These are phyloP conservation scores for Pseudocercospora vitis DNA, from an alignment of 2,329 filamentous ascomycete species.

Conservation along the genomic window DNA sequence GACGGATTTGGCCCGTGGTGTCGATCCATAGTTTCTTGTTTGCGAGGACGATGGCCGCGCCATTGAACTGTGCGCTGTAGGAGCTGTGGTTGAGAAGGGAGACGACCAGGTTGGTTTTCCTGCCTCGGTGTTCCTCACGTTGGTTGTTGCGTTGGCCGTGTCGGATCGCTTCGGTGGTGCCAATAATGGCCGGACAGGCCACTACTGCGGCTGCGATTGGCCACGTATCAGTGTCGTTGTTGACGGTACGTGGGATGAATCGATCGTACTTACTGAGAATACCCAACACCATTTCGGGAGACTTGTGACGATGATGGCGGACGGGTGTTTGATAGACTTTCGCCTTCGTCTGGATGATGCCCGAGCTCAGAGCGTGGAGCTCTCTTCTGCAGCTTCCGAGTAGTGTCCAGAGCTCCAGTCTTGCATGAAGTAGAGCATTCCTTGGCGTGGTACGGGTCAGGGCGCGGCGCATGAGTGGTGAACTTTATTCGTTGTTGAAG, in stretches of 20 bases:
- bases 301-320: too few species aligned
- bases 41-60: constrained; percentile 33
- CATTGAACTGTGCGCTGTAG: constrained; percentile 33
- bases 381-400: not conserved
- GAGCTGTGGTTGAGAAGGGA: constrained; percentile 29
- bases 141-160: constrained; percentile 36
- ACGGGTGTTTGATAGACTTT: too few species aligned
- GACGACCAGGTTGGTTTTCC: constrained; percentile 36
- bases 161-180: constrained; percentile 39
- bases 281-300: constrained; percentile 11
- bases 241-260: not conserved
- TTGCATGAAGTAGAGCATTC: not conserved
- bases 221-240: not conserved
- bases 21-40: constrained; percentile 47
- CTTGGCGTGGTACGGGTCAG: constrained; percentile 2
- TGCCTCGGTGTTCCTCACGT: constrained; percentile 37
- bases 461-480: not conserved
- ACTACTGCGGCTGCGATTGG: constrained; percentile 30
- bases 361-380: not conserved
- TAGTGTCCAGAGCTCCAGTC: not conserved
- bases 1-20: constrained; percentile 18
- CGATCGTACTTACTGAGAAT: constrained; percentile 14
- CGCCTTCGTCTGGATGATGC: not conserved
- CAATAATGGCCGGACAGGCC: constrained; percentile 38
- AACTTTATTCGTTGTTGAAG: not conserved